Conservation (phyloP, 169 alveolate genomes). For the Eimeria necatrix region DNA sequence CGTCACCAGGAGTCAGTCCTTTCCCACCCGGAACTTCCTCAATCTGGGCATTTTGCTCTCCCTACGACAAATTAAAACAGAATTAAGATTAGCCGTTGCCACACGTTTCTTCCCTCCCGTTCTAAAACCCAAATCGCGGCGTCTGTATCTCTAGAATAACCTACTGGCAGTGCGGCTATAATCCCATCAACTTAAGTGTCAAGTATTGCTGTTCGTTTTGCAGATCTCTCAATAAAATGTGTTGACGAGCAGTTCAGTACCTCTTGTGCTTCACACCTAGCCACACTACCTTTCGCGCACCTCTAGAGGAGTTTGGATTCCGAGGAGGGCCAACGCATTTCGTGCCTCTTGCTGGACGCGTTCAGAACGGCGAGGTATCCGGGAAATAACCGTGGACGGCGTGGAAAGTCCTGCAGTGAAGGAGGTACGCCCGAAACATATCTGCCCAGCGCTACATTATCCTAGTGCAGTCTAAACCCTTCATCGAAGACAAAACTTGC, state of each 20-base stretch:
- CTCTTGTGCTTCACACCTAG: not conserved
- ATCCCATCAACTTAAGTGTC: too few species aligned
- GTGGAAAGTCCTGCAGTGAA: constrained; percentile 57
- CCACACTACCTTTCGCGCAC: not conserved
- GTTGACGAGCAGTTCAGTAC: not conserved
- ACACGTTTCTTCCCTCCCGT: not conserved
- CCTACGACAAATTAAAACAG: not conserved
- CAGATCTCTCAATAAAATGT: not conserved
- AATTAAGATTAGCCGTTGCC: not conserved
- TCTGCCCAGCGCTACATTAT: too few species aligned
- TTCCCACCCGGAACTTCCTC: constrained; percentile 52
- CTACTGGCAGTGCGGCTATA: too few species aligned
- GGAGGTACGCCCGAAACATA: not conserved
- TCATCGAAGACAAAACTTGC: too few species aligned
- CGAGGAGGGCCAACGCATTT: constrained; percentile 69
- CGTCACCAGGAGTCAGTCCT: constrained; percentile 69
- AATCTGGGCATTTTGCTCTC: constrained; percentile 61
- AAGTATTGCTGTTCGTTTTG: not conserved
- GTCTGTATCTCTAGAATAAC: too few species aligned
- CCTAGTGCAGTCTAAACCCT: too few species aligned
- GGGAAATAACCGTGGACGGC: constrained; percentile 62
- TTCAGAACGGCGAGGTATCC: constrained; percentile 65
- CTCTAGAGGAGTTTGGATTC: constrained; percentile 63
- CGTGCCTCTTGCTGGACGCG: constrained; percentile 79
- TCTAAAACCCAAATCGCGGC: too few species aligned